Evolutionary conservation across 176 grass and related monocot genomes (phyloP).

Genomic region (Hyparrhenia diplandra): DNA sequence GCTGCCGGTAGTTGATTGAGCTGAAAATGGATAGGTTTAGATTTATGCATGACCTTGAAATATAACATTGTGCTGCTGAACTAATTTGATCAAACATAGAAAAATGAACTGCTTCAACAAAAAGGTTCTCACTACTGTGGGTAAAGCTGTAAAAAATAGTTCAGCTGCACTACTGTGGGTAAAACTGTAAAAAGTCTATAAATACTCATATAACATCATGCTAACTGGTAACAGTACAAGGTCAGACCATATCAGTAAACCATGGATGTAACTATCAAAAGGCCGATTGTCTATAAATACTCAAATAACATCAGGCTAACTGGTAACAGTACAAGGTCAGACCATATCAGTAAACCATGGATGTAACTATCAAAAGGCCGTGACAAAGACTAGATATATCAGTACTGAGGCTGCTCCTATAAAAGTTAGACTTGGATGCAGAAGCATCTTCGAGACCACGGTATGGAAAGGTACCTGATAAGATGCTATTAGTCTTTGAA

Average conservation of each 20-base stretch:
- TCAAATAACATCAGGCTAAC: neutral
- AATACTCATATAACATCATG: too few species aligned
- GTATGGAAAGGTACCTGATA: slow-evolving; percentile 60
- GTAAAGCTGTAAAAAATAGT: neutral
- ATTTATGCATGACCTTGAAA: neutral
- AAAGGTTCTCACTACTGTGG: neutral
- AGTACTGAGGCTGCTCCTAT: neutral
- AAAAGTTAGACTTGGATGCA: neutral
- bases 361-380: neutral
- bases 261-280: too few species aligned
- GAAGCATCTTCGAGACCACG: neutral
- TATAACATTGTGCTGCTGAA: neutral
- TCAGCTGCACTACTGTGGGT: too few species aligned
- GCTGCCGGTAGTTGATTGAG: slow-evolving; percentile 57
- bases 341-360: neutral
- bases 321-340: neutral
- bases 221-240: too few species aligned
- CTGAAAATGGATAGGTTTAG: slow-evolving; percentile 24
- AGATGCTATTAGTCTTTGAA: slow-evolving; percentile 41
- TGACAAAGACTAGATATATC: neutral
- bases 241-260: too few species aligned
- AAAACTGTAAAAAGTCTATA: too few species aligned
- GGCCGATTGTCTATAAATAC: neutral
- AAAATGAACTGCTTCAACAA: neutral
- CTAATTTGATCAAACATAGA: neutral